Evolutionary conservation across 371 early-diverging fungal genomes (phyloP), one percentile per base, ranked within the genome.

Genomic region (Apophysomyces sp.): DNA sequence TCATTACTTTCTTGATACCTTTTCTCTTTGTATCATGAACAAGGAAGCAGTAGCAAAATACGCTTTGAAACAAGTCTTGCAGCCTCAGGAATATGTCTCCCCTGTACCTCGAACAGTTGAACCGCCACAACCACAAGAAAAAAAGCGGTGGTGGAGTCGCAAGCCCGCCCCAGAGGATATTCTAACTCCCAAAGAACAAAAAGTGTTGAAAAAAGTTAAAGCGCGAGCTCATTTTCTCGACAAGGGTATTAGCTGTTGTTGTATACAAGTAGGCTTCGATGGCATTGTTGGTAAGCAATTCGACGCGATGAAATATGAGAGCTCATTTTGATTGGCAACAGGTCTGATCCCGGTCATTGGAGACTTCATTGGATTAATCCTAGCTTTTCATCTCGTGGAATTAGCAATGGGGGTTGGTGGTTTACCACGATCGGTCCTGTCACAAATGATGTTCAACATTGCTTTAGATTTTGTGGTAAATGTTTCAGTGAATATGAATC

Each of bases 261-360:
- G 76, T 44, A 55, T 53, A 34, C 28, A 41, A 12, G 30, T 76
- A 6, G 73, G 76, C 4, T 37, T 76, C 11, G 76, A 76, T 52
- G 67, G 69, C 13, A 16, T 75, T n/a, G 51, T 75, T 28, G 74
- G 74, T 71, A 58, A 55, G 39, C 39, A 7, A 13, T 52, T 16
- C 18, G 30, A 9, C 44, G 9, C 21, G 18, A 9, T 5, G 9
- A 3, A 44, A 21, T 0, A 44, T 21, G 21, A 44, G n/a, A 12
- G 32, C 6, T 34, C 4, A 28, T 49, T 24, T 32, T 32, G 9
- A 15, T 5, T 4, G 1, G 1, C 21, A 8, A 53, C 32, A 67
- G 72, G 69, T 6, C 54, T 72, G 8, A 40, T 76, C 21, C 73
- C 71, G 3, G 64, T 76, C 1, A 31, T 76, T 16, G 76, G 76